Percentiles rank a stretch among this genome's conserved stretches.
Evolutionary conservation across 257 asterid species (phyloP).

Genomic region (Craterostigma plantagineum): DNA sequence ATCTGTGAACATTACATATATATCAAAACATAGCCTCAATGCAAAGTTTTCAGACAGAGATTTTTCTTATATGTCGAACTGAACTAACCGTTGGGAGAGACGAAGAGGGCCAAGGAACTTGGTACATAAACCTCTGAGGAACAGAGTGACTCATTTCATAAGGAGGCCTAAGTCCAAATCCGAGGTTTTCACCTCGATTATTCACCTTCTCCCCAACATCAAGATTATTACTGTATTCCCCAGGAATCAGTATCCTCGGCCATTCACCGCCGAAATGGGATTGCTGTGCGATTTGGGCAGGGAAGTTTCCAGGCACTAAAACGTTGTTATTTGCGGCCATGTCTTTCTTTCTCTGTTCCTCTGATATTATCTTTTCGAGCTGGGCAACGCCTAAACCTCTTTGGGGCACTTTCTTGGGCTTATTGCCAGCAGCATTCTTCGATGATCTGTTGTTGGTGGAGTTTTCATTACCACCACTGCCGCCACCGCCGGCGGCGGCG

Average conservation of each 20-base stretch:
- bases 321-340: slow-evolving; percentile 12
- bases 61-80: slow-evolving; percentile 26
- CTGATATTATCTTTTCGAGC: slow-evolving; percentile 67
- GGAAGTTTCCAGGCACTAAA: slow-evolving; percentile 16
- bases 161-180: slow-evolving; percentile 16
- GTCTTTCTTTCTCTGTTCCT: slow-evolving; percentile 50
- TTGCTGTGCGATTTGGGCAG: slow-evolving; percentile 17
- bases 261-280: slow-evolving; percentile 14
- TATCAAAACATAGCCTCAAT: slow-evolving; percentile 16
- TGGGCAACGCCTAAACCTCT: slow-evolving; percentile 95
- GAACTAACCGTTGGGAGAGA: slow-evolving; percentile 12
- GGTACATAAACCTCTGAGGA: neutral
- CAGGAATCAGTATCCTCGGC: slow-evolving; percentile 25
- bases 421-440: slow-evolving; percentile 9
- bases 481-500: slow-evolving; percentile 1
- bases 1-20: slow-evolving; percentile 25
- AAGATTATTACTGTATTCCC: slow-evolving; percentile 22
- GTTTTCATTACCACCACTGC: neutral
- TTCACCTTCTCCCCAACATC: slow-evolving; percentile 12
- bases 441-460: too few relatives aligned
- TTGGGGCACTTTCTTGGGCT: slow-evolving; percentile 71
- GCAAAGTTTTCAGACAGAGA: slow-evolving; percentile 21
- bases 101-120: neutral
- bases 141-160: slow-evolving; percentile 14
- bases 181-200: slow-evolving; percentile 22